Percentiles rank a stretch among this genome's conserved stretches.
Evolutionary conservation across 768 basidiomycete species (phyloP).

Genomic region (Leccinellum rugosiceps): DNA sequence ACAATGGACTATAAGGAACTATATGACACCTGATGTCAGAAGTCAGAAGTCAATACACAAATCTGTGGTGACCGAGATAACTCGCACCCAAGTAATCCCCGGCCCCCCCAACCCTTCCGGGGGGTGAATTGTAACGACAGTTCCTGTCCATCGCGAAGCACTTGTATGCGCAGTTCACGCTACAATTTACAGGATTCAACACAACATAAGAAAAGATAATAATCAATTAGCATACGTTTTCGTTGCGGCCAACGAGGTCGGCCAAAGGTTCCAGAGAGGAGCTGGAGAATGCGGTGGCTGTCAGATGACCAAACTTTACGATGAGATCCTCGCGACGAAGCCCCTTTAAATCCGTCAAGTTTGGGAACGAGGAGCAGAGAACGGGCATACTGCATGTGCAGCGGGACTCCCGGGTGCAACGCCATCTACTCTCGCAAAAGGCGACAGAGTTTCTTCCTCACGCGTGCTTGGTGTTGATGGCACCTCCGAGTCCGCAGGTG

Average conservation of each 20-base stretch:
- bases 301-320: slow-evolving; percentile 68
- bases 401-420: slow-evolving; percentile 84
- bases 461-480: slow-evolving; percentile 21
- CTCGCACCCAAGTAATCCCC: slow-evolving; percentile 77
- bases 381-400: slow-evolving; percentile 62
- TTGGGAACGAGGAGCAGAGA: background rate
- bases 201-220: background rate
- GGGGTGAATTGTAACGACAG: slow-evolving; percentile 61
- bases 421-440: slow-evolving; percentile 81
- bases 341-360: slow-evolving; percentile 43
- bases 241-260: slow-evolving; percentile 67
- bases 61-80: background rate
- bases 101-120: slow-evolving; percentile 79
- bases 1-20: slow-evolving; percentile 41
- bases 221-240: slow-evolving; percentile 58
- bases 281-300: slow-evolving; percentile 47
- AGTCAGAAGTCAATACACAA: slow-evolving; percentile 3
- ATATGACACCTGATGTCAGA: slow-evolving; percentile 52
- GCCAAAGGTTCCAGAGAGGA: slow-evolving; percentile 67
- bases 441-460: slow-evolving; percentile 23
- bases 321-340: slow-evolving; percentile 68
- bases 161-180: slow-evolving; percentile 57
- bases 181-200: slow-evolving; percentile 26
- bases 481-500: slow-evolving; percentile 13
- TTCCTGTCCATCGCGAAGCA: slow-evolving; percentile 48